phyloP scores from a whole-genome alignment of 768 basidiomycete genomes.

The Cubamyces lactineus region DNA sequence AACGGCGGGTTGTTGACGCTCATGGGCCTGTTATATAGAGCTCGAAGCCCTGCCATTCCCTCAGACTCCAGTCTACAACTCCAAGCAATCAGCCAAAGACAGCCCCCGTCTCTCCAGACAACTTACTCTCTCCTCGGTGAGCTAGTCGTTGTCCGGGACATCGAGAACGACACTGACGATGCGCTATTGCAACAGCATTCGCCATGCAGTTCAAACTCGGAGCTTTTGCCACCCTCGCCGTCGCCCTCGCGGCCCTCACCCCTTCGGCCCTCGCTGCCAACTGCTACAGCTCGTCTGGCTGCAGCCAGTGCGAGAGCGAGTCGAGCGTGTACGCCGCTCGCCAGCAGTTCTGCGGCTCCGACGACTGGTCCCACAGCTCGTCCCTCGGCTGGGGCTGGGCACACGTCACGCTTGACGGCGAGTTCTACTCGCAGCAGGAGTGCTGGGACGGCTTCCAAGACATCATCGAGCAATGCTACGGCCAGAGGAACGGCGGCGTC shows the following conservation, averaged over 20 bases:
- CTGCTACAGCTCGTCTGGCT: constrained; percentile 1
- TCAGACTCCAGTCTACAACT: too few species aligned
- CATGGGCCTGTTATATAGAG: too few species aligned
- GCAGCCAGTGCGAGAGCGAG: background rate
- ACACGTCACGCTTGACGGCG: background rate
- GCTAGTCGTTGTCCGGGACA: too few species aligned
- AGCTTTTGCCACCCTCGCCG: background rate
- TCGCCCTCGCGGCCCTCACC: background rate
- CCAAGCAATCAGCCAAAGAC: too few species aligned
- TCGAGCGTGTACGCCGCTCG: background rate
- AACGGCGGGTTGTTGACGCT: too few species aligned
- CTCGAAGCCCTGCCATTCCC: too few species aligned
- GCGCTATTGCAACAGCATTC: too few species aligned
- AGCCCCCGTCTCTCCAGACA: too few species aligned
- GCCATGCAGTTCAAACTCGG: background rate
- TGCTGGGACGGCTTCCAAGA: constrained; percentile 4
- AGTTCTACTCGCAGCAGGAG: constrained; percentile 4
- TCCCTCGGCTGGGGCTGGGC: background rate
- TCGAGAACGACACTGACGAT: background rate
- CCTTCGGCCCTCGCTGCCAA: background rate
- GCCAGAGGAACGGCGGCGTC: background rate
- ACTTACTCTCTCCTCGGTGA: too few species aligned
- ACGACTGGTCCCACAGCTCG: background rate
- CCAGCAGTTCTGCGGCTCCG: background rate
- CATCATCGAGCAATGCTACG: constrained; percentile 5